A percentile compares a stretch with the other conserved stretches of the same genome.
phyloP scores from a whole-genome alignment of 305 asterid genomes.

The Plantago rigida region DNA sequence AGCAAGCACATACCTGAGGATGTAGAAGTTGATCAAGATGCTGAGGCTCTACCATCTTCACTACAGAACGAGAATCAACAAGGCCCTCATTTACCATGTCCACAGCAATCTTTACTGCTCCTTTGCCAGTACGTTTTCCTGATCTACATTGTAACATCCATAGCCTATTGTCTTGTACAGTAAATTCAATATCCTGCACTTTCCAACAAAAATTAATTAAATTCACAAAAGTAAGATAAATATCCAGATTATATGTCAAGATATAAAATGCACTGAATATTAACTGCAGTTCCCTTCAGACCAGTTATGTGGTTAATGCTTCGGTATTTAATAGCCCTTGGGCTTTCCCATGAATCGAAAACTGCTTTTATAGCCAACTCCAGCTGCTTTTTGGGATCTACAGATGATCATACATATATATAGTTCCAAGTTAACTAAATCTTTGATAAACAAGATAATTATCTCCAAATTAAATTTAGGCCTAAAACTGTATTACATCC shows the following conservation, averaged over 20 bases:
- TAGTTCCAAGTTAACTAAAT: background rate
- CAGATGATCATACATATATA: background rate
- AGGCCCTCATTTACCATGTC: slow-evolving; percentile 88
- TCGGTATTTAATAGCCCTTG: slow-evolving; percentile 76
- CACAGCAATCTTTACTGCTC: slow-evolving; percentile 81
- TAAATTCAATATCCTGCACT: slow-evolving; percentile 79
- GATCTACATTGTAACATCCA: slow-evolving; percentile 92
- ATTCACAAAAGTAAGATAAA: background rate
- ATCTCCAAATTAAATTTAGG: no score
- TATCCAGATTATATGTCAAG: background rate
- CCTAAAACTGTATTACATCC: no score
- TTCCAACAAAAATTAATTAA: background rate
- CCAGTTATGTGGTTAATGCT: slow-evolving; percentile 81
- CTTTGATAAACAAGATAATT: no score
- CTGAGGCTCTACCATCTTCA: slow-evolving; percentile 90
- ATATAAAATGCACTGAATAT: slow-evolving; percentile 53
- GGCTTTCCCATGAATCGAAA: slow-evolving; percentile 93
- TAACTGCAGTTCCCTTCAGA: slow-evolving; percentile 87
- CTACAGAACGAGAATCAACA: slow-evolving; percentile 44
- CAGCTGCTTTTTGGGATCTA: slow-evolving; percentile 80
- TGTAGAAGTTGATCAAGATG: slow-evolving; percentile 95
- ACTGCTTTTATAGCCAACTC: slow-evolving; percentile 85
- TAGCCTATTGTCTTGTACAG: slow-evolving; percentile 82
- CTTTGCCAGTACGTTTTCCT: slow-evolving; percentile 88
- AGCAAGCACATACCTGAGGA: slow-evolving; percentile 56